Base-by-base conservation (phyloP, 2,329 filamentous ascomycete species). In the Aspergillus fumigatiaffinis region DNA sequence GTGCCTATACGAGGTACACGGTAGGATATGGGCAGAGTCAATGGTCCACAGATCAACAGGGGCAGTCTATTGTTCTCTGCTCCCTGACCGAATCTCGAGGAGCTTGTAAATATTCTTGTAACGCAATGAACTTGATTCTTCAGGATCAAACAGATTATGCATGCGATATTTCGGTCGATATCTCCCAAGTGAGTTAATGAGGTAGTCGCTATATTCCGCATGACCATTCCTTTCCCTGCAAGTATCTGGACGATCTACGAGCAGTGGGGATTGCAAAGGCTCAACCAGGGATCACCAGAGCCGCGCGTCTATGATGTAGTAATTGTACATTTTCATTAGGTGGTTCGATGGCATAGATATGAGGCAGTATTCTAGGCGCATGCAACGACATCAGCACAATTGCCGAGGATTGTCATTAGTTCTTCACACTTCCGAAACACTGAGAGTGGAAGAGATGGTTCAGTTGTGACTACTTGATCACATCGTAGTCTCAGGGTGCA, bases 201-300 rank as follows among this genome's bases (percentile, higher is more conserved):
- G 4, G 6, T 21, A 44, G 49, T 46, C 47, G 28, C 38, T 35
- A 44, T 51, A 26, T 54, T n/a, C 28, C 26, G 50, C 28, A 3
- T 44, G 35, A 44, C 12, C n/a, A 49, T 51, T 50, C 50, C 53
- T 42, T 47, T 58, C 38, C 32, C 32, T 35, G 57, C 56, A 60
- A 54, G 44, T 52, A 54, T 41, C 46, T 26, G 54, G 59, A 54
- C 55, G 52, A 54, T 60, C 46, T 23, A 28, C 55, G 51, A 51
- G 51, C 6, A 38, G 32, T 17, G 54, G 55, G 47, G 47, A 28
- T 28, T 55, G 35, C 52, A 59, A 55, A 35, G 4, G 32, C 12
- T 35, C 32, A 14, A 35, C 48, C 51, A 58, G 62, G 25, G 63
- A 64, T 65, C 61, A 58, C 51, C 61, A 54, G 56, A 54, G 60